A percentile compares a stretch with the other conserved stretches of the same genome.
Conservation (phyloP, 345 rosid genomes). For the Schrenkiella parvula region DNA sequence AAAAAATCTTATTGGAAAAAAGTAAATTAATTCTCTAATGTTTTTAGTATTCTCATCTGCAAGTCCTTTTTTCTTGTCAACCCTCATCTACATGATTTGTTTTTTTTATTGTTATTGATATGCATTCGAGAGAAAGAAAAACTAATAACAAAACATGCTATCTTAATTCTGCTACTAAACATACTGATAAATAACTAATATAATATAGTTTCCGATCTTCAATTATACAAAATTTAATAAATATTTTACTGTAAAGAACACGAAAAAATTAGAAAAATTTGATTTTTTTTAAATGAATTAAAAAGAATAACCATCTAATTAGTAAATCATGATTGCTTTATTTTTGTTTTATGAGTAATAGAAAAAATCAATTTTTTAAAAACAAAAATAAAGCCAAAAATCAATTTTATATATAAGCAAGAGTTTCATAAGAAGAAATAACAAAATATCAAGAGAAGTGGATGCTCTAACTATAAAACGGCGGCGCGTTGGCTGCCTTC, state of each 20-base stretch:
- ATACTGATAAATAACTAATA: no score
- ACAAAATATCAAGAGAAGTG: background rate
- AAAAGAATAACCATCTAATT: no score
- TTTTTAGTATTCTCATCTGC: background rate
- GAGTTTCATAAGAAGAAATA: background rate
- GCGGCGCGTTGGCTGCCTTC: conserved; percentile 13
- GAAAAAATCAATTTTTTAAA: background rate
- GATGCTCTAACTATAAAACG: conserved; percentile 24
- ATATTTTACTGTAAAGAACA: no score
- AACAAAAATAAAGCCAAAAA: background rate
- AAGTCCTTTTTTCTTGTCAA: background rate
- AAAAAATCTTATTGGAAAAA: background rate
- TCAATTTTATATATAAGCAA: background rate
- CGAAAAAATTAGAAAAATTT: no score
- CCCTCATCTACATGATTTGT: background rate
- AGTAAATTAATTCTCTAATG: background rate
- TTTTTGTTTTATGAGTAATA: no score
- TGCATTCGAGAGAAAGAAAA: background rate
- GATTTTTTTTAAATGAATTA: no score
- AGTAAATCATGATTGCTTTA: no score
- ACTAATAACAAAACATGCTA: background rate
- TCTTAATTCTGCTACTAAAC: no score
- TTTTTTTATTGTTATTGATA: background rate
- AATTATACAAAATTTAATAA: no score
- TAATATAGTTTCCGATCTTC: no score